Evolutionary conservation across 352 stramenopile species (phyloP).

Genomic region (Phytopythium vexans): DNA sequence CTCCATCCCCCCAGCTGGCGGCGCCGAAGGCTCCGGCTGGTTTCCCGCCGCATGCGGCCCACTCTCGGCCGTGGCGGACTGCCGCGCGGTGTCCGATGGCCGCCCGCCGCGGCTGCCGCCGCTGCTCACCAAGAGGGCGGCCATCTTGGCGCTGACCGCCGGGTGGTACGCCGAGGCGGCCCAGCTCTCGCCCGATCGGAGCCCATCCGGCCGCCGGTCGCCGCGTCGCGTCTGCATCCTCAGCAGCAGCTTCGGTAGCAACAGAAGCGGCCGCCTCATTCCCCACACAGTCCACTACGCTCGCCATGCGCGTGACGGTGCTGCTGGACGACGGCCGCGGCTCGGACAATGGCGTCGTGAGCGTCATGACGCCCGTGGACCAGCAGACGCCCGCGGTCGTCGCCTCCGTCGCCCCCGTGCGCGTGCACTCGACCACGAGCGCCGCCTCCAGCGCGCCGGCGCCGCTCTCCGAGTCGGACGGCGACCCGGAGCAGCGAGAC

Average conservation of each 20-base stretch:
- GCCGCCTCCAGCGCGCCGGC: background rate
- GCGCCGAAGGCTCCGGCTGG: no score
- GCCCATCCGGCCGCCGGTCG: background rate
- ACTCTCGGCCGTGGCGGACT: no score
- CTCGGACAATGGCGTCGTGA: conserved; percentile 7
- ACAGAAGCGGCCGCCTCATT: background rate
- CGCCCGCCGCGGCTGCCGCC: no score
- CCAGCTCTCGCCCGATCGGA: no score
- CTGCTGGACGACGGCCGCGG: conserved; percentile 6
- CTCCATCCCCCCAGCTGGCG: no score
- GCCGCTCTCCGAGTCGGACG: background rate
- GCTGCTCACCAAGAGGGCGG: no score
- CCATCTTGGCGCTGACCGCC: no score
- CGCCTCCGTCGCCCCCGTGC: background rate
- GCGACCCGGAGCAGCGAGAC: no score
- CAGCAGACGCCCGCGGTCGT: background rate
- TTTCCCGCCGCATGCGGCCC: no score
- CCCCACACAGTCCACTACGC: background rate
- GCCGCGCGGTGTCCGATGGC: no score
- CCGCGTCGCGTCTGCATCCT: background rate
- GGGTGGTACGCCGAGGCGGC: no score
- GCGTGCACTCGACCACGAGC: conserved; percentile 3
- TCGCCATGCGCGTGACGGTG: conserved; percentile 5
- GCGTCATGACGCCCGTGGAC: conserved; percentile 7
- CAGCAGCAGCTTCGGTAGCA: no score